Conservation (phyloP, 192 early-diverging fungal species). For the Linnemannia exigua region DNA sequence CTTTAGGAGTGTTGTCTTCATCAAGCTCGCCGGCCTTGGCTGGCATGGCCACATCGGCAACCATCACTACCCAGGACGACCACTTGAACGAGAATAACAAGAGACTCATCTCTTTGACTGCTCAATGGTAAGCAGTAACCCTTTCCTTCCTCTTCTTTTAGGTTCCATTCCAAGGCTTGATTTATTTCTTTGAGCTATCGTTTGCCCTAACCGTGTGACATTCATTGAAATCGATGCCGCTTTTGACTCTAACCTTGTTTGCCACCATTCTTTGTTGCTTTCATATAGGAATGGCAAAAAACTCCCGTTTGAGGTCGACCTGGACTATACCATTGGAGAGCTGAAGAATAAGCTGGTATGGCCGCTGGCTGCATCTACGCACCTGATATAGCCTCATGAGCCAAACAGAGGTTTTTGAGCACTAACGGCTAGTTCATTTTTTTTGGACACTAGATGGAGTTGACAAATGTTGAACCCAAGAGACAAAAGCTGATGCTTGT, state of each 20-base stretch:
- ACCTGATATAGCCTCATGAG: not conserved
- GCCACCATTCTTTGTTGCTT: not conserved
- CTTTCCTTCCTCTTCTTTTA: not conserved
- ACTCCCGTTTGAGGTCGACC: slow-evolving; percentile 45
- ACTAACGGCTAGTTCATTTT: not conserved
- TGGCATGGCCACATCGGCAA: not conserved
- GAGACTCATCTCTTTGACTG: slow-evolving; percentile 41
- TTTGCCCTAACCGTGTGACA: not conserved
- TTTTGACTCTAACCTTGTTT: not conserved
- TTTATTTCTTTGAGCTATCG: not conserved
- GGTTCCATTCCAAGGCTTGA: not conserved
- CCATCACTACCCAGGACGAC: not conserved
- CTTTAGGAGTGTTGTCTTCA: not conserved
- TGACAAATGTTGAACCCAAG: slow-evolving; percentile 73
- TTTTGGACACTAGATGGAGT: slow-evolving; percentile 55
- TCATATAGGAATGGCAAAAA: slow-evolving; percentile 51
- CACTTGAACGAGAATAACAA: slow-evolving; percentile 43
- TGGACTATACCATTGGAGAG: slow-evolving; percentile 49
- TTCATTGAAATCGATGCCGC: not conserved
- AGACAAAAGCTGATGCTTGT: slow-evolving; percentile 82
- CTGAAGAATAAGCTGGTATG: slow-evolving; percentile 49
- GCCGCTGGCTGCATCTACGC: not conserved
- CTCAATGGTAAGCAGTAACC: slow-evolving; percentile 42
- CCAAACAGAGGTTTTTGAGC: not conserved
- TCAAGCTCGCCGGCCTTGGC: not conserved